Percentiles rank a stretch among this genome's conserved stretches.
Conservation (phyloP, 2,329 filamentous ascomycete species). For the Arachnopeziza araneosa region DNA sequence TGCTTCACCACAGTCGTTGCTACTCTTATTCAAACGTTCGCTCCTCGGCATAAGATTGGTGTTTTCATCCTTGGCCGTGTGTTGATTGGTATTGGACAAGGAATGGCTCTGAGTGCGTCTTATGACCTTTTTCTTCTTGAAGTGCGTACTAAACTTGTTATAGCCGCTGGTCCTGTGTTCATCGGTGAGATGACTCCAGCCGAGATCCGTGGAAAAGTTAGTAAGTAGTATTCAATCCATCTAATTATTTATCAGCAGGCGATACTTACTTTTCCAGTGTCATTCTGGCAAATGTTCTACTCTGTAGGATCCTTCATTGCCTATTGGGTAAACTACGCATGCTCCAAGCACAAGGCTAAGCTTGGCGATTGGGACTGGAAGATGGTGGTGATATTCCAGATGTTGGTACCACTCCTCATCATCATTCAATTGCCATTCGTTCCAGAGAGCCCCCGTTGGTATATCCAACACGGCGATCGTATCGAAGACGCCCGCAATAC, state of each 20-base stretch:
- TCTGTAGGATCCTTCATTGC: conserved; percentile 42
- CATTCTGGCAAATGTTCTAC: conserved; percentile 60
- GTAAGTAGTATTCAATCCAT: too few relatives aligned
- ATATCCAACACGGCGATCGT: conserved; percentile 55
- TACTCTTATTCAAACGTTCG: conserved; percentile 63
- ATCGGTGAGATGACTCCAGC: conserved; percentile 63
- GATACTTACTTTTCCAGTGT: conserved; percentile 35
- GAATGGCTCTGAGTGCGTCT: conserved; percentile 53
- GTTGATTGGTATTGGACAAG: conserved; percentile 65
- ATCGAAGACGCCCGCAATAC: conserved; percentile 53
- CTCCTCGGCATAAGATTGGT: conserved; percentile 54
- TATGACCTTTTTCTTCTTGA: background rate
- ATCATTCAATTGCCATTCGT: conserved; percentile 57
- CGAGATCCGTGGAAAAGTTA: conserved; percentile 60
- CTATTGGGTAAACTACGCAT: conserved; percentile 24
- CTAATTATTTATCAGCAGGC: too few relatives aligned
- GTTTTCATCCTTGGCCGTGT: conserved; percentile 65
- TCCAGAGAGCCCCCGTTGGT: conserved; percentile 65
- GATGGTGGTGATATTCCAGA: conserved; percentile 67
- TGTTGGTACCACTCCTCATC: conserved; percentile 60
- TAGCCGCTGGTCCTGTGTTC: conserved; percentile 62
- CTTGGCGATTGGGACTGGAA: conserved; percentile 67
- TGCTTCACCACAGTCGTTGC: conserved; percentile 61
- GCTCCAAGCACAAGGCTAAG: conserved; percentile 13
- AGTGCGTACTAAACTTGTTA: conserved; percentile 6